Evolutionary conservation across 139 green algal genomes (phyloP).

Genomic region (Chlamydomonas incerta): DNA sequence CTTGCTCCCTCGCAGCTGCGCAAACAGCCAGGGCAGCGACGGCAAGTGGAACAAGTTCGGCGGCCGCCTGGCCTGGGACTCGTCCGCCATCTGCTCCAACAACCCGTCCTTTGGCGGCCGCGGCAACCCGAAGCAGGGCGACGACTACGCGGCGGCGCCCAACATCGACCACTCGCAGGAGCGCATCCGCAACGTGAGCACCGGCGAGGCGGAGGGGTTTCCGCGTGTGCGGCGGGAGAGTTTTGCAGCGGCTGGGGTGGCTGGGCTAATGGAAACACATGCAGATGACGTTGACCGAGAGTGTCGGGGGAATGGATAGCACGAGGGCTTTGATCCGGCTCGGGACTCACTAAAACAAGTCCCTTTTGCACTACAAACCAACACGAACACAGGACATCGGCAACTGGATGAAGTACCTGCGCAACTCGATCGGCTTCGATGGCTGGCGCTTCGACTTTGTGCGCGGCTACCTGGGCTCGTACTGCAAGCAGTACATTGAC

Average conservation of each 20-base stretch:
- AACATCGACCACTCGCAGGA: conserved; percentile 97
- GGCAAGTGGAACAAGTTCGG: conserved; percentile 93
- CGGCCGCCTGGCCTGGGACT: conserved; percentile 93
- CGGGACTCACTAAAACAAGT: too few relatives aligned
- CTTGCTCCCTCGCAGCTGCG: conserved; percentile 33
- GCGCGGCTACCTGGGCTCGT: conserved; percentile 79
- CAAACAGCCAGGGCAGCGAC: conserved; percentile 73
- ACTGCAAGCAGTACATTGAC: conserved; percentile 84
- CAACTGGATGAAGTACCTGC: conserved; percentile 90
- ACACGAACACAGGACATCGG: conserved; percentile 82
- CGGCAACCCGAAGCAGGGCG: conserved; percentile 81
- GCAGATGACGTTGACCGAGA: too few relatives aligned
- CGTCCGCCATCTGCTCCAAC: conserved; percentile 83
- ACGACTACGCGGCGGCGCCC: conserved; percentile 92
- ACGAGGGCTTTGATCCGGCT: too few relatives aligned
- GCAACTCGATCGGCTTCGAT: conserved; percentile 91
- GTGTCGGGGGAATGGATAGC: too few relatives aligned
- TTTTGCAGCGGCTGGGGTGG: too few relatives aligned
- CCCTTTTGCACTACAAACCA: too few relatives aligned
- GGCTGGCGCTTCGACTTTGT: conserved; percentile 97
- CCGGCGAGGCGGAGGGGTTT: too few relatives aligned
- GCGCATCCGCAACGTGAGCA: conserved; percentile 64
- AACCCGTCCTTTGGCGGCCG: conserved; percentile 89
- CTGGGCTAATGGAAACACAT: too few relatives aligned
- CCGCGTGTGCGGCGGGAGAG: too few relatives aligned